A percentile compares a stretch with the other conserved stretches of the same genome.
phyloP scores from a whole-genome alignment of 2,329 filamentous ascomycete species.

The Alternaria sp. region DNA sequence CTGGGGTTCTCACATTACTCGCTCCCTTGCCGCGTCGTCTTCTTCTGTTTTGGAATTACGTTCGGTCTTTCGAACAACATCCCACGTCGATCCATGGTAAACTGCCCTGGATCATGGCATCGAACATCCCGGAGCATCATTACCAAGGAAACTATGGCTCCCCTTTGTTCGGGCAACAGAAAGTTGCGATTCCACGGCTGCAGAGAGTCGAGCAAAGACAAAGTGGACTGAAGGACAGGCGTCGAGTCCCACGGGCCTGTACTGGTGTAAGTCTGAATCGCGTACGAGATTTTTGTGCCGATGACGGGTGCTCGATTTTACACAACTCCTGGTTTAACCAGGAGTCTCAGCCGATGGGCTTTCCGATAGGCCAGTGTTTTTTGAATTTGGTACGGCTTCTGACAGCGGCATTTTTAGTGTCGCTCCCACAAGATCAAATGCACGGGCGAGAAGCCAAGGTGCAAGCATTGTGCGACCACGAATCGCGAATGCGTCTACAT shows the following conservation, averaged over 20 bases:
- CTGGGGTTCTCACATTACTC: constrained; percentile 1
- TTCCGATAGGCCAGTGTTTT: constrained; percentile 1
- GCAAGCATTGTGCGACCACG: constrained; percentile 46
- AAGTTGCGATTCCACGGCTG: constrained; percentile 44
- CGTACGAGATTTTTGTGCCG: background rate
- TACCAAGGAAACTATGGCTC: constrained; percentile 9
- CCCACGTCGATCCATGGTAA: constrained; percentile 3
- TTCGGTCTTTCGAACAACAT: constrained; percentile 8
- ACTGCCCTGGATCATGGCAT: constrained; percentile 16
- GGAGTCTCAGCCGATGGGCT: background rate
- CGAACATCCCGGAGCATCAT: constrained; percentile 10
- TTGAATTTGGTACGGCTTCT: constrained; percentile 11
- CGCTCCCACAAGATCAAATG: constrained; percentile 52
- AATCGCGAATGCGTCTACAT: constrained; percentile 48
- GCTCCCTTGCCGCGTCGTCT: constrained; percentile 4
- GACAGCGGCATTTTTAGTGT: constrained; percentile 34
- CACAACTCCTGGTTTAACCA: background rate
- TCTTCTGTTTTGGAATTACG: constrained; percentile 5
- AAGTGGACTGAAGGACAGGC: constrained; percentile 26
- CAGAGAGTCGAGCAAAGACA: constrained; percentile 21
- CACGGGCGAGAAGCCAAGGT: constrained; percentile 46
- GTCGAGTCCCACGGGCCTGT: constrained; percentile 37
- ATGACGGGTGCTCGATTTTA: background rate
- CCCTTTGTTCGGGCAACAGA: constrained; percentile 21
- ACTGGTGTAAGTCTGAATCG: constrained; percentile 31